These are phyloP conservation scores for Mucor mucedo DNA, from an alignment of 371 early-diverging fungal genomes.

Conservation along the genomic window DNA sequence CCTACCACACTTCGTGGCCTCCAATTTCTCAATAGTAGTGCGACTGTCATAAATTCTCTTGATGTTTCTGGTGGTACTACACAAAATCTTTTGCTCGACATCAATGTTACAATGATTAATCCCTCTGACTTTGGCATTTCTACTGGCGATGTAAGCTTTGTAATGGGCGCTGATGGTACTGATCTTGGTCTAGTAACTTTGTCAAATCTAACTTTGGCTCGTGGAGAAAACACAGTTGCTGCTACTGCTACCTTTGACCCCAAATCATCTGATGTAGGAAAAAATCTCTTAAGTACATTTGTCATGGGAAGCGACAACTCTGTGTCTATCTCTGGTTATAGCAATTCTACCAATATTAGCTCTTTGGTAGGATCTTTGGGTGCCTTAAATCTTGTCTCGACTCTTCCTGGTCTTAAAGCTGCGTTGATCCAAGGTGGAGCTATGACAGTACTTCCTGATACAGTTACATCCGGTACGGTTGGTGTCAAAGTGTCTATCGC, in stretches of 20 bases:
- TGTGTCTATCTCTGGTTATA: constrained; percentile 53
- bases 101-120: constrained; percentile 62
- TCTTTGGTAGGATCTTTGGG: constrained; percentile 54
- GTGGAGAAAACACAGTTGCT: constrained; percentile 54
- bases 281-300: constrained; percentile 56
- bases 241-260: constrained; percentile 58
- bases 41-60: constrained; percentile 61
- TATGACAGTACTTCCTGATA: constrained; percentile 47
- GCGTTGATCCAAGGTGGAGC: constrained; percentile 53
- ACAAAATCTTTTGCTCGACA: constrained; percentile 53
- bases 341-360: constrained; percentile 51
- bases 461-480: constrained; percentile 49
- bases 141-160: constrained; percentile 58
- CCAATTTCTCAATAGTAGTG: constrained; percentile 63
- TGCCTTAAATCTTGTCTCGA: constrained; percentile 47
- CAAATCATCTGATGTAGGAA: constrained; percentile 50
- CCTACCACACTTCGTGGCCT: constrained; percentile 60
- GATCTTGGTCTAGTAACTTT: constrained; percentile 58
- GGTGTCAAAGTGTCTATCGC: constrained; percentile 57
- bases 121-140: constrained; percentile 63
- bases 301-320: constrained; percentile 57
- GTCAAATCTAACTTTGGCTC: constrained; percentile 53
- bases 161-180: constrained; percentile 45
- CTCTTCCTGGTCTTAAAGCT: constrained; percentile 58
- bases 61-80: constrained; percentile 61